phyloP scores from a whole-genome alignment of 345 rosid species.

The Mallotus nudiflorus region DNA sequence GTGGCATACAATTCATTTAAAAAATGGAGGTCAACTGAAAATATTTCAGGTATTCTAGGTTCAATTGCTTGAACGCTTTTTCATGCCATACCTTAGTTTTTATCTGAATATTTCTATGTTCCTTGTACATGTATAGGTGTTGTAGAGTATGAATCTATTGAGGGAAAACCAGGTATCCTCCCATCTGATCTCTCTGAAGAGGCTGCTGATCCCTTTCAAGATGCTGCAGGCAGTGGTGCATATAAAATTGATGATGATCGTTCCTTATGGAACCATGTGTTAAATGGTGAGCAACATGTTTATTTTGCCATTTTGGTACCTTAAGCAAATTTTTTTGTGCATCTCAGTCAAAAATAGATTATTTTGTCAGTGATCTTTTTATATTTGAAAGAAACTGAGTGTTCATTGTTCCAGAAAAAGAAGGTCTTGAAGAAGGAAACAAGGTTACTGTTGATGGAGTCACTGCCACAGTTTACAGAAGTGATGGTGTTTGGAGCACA shows the following conservation, averaged over 20 bases:
- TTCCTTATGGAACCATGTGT: constrained; percentile 19
- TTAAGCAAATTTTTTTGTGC: neutral
- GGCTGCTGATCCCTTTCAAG: constrained; percentile 25
- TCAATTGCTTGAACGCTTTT: neutral
- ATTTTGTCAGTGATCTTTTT: neutral
- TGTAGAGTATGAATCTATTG: constrained; percentile 40
- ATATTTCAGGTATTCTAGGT: constrained; percentile 38
- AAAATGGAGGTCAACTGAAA: constrained; percentile 41
- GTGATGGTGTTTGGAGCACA: constrained; percentile 20
- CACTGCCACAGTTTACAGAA: neutral
- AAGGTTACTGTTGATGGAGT: constrained; percentile 20
- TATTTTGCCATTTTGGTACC: neutral
- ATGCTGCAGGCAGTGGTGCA: constrained; percentile 22
- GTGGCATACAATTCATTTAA: constrained; percentile 42
- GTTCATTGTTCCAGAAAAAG: constrained; percentile 26
- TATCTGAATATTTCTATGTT: constrained; percentile 4
- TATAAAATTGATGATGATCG: constrained; percentile 19
- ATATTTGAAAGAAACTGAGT: neutral
- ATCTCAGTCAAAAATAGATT: neutral
- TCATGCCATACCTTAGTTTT: neutral
- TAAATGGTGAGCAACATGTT: constrained; percentile 26
- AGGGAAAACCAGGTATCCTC: constrained; percentile 39
- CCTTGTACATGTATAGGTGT: constrained; percentile 29
- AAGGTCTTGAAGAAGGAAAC: constrained; percentile 23
- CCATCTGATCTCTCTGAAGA: constrained; percentile 29